Base-by-base conservation (phyloP, 352 stramenopile genomes). In the Phytophthora aleatoria region DNA sequence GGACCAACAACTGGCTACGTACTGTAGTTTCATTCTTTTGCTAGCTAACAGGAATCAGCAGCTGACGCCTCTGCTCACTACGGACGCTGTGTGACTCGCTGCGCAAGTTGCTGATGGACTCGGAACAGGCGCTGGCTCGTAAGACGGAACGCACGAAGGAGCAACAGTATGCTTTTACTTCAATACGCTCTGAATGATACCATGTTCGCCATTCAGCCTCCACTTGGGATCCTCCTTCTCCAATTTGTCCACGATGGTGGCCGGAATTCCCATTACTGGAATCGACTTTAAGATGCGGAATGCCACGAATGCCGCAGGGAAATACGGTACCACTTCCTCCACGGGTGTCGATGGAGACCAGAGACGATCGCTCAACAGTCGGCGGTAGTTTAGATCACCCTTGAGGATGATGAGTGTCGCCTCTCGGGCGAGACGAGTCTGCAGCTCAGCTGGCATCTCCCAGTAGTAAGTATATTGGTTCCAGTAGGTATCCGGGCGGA, bases 341-440 rank as follows among this genome's bases (percentile, higher is more conserved):
- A 98, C 90, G 0, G 87, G 84, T 12, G 81, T 95, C 13, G 85
- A 83, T 24, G 90, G 79, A 2, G 81, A 78, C 95, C 95, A 99
- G 58, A 92, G 68, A 28, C 94, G 83, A 69, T 99, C 97, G 5
- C 95, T 95, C 1, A 99, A 71, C 13, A 99, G 63, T 6, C 96
- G 88, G n/a, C 96, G 85, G 74, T 99, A 99, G 70, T 99, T 99
- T 39, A 98, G 91, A 70, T 99, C 97, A 16, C 97, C 96, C 74
- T 99, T 99, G 13, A 98, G 79, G 75, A 99, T 97, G 47, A 97
- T 90, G 20, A 99, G 79, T 44, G 92, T 72, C 20, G 78, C 72
- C 6, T 85, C 71, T 0, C n/a, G 39, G 2, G 43, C 30, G 1
- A 92, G 27, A 2, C 64, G 67, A 20, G 44, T 58, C 8, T 64